Evolutionary conservation across 495 filamentous ascomycete species (phyloP).

Genomic region (Apodospora peruviana): DNA sequence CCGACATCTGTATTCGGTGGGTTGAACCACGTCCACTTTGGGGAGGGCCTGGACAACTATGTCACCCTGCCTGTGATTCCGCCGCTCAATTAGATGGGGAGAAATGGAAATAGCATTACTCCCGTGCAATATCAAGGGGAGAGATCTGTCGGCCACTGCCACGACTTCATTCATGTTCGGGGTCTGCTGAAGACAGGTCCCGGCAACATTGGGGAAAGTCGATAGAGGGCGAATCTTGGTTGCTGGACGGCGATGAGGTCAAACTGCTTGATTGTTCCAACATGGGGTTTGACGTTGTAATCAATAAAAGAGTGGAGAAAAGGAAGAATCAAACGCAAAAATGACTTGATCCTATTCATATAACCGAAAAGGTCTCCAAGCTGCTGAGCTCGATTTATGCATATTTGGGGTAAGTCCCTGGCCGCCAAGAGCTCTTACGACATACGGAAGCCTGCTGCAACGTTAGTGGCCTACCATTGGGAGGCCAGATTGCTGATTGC

Average conservation of each 20-base stretch:
- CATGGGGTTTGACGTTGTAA: no score
- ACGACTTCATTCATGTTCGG: slow-evolving; percentile 75
- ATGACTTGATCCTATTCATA: no score
- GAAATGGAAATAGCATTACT: neutral
- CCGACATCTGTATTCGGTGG: slow-evolving; percentile 43
- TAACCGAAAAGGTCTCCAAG: no score
- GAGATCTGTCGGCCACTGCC: slow-evolving; percentile 63
- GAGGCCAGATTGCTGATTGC: slow-evolving; percentile 24
- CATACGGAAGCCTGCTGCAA: neutral
- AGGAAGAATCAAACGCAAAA: no score
- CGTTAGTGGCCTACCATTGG: neutral
- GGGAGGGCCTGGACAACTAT: slow-evolving; percentile 44
- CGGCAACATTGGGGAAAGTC: neutral
- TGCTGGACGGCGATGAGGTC: neutral
- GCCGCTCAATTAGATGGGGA: slow-evolving; percentile 28
- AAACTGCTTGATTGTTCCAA: no score
- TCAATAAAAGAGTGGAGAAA: no score
- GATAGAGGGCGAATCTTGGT: neutral
- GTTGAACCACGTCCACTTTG: slow-evolving; percentile 53
- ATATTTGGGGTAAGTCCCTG: slow-evolving; percentile 13
- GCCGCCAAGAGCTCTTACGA: neutral
- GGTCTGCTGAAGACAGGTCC: slow-evolving; percentile 52
- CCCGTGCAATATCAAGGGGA: neutral
- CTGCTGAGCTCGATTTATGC: slow-evolving; percentile 7
- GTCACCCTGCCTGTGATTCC: slow-evolving; percentile 54